These are phyloP conservation scores for Blastomyces parvus DNA, from an alignment of 2,329 filamentous ascomycete genomes.

Conservation along the genomic window DNA sequence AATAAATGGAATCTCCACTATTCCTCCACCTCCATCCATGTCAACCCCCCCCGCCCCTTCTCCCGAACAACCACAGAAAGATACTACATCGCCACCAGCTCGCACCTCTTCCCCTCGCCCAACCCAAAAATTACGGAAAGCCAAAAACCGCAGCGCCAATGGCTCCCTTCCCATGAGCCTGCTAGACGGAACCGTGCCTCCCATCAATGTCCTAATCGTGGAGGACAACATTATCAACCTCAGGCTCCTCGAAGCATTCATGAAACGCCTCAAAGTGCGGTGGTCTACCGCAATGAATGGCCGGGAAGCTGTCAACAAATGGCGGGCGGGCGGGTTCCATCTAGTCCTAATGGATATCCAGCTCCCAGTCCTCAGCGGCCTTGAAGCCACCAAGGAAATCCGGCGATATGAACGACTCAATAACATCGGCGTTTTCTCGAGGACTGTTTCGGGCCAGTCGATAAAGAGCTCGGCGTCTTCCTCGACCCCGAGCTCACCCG, in stretches of 20 bases:
- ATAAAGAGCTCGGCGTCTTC: slow-evolving; percentile 29
- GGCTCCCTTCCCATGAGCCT: slow-evolving; percentile 49
- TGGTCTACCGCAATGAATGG: slow-evolving; percentile 98
- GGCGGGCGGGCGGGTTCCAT: slow-evolving; percentile 87
- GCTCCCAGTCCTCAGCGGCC: slow-evolving; percentile 87
- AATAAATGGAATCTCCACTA: slow-evolving; percentile 26
- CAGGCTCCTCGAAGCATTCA: slow-evolving; percentile 84
- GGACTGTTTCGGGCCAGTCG: slow-evolving; percentile 49
- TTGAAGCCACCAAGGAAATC: slow-evolving; percentile 93
- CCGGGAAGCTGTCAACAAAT: slow-evolving; percentile 83
- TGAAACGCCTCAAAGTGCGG: slow-evolving; percentile 88
- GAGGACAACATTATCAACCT: slow-evolving; percentile 98
- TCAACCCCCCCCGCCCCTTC: slow-evolving; percentile 44
- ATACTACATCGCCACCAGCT: slow-evolving; percentile 38
- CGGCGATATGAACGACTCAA: slow-evolving; percentile 80
- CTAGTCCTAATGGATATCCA: slow-evolving; percentile 98
- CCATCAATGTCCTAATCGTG: slow-evolving; percentile 94
- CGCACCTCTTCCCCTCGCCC: slow-evolving; percentile 43
- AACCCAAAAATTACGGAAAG: slow-evolving; percentile 38
- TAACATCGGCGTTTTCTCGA: slow-evolving; percentile 81
- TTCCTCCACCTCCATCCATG: slow-evolving; percentile 41
- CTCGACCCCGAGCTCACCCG: slow-evolving; percentile 11
- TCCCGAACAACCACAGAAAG: slow-evolving; percentile 37
- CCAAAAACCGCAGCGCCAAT: slow-evolving; percentile 41
- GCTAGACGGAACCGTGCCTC: slow-evolving; percentile 75